A percentile compares a stretch with the other conserved stretches of the same genome.
phyloP scores from a whole-genome alignment of 768 basidiomycete genomes.

The Boletus rubescentipes region DNA sequence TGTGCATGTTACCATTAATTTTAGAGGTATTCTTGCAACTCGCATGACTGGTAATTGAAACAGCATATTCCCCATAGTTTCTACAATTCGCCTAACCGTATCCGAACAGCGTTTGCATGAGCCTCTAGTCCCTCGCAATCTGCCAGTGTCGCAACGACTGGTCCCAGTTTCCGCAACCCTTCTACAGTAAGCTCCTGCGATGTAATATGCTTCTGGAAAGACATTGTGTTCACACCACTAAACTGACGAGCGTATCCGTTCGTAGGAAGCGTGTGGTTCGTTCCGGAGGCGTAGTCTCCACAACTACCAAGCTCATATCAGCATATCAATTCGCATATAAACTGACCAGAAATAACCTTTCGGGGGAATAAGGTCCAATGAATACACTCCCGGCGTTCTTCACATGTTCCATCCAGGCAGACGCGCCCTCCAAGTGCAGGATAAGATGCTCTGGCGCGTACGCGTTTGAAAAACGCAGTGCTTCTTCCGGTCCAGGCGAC shows the following conservation, averaged over 20 bases:
- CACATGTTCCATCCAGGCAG: constrained; percentile 59
- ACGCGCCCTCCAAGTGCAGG: constrained; percentile 77
- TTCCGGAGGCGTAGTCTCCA: constrained; percentile 98
- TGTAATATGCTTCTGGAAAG: constrained; percentile 99
- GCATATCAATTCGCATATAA: not conserved
- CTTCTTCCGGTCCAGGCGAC: constrained; percentile 64
- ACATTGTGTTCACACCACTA: constrained; percentile 94
- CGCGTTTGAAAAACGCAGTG: constrained; percentile 88
- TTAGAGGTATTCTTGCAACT: constrained; percentile 8
- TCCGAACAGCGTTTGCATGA: constrained; percentile 93
- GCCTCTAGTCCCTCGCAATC: constrained; percentile 94
- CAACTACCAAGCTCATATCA: constrained; percentile 53
- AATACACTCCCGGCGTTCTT: constrained; percentile 97
- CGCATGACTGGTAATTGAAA: not conserved
- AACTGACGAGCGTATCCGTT: constrained; percentile 97
- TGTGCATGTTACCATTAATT: constrained; percentile 13
- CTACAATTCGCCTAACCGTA: constrained; percentile 51
- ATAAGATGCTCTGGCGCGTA: constrained; percentile 99
- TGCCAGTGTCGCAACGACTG: constrained; percentile 83
- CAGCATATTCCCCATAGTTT: not conserved
- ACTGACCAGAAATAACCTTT: constrained; percentile 61
- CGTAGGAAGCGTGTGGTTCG: constrained; percentile 96
- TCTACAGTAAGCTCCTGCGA: constrained; percentile 86
- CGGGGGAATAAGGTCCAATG: constrained; percentile 92
- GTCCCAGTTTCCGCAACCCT: constrained; percentile 79